Evolutionary conservation across 441 rosid species (phyloP), one percentile per base, ranked within the genome.

Genomic region (Pelargonium myrrhifolium): DNA sequence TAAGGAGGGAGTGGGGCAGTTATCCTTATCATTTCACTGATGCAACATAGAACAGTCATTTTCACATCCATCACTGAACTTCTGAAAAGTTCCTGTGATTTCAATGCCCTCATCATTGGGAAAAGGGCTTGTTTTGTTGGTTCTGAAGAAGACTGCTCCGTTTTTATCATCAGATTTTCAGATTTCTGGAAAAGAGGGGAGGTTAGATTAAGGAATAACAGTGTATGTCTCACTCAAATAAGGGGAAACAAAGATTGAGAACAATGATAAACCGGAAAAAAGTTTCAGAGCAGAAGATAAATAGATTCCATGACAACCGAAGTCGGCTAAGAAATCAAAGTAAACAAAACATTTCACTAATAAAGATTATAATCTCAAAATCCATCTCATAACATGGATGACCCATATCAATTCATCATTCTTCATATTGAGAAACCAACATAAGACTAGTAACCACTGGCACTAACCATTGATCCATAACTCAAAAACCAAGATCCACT

Each of bases 1-100:
- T 82, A 90, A 64, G 96, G 96, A 8, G 85, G 80, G 49, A 79
- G 83, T 0, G 96, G 96, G 0, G 92, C 90, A 47, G 87, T 80
- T 67, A 90, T 85, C 82, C 94, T 81, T 15, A 82, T 58, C 26
- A 88, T 75, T 75, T 88, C 86, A 58, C 75, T 81, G 51, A 90
- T 69, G 76, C 97, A 90, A 40, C 83, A 81, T 20, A 80, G 82
- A 75, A 86, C 84, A 6, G 87, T 78, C 80, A 85, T 79, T 79
- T 79, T 84, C 58, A 90, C 97, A 83, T 80, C 82, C 14, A 73
- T 66, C 77, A 85, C 83, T 26, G 85, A 66, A 75, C 83, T 85
- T 65, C 73, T 82, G 65, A 86, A 72, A 45, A 90, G 84, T 22
- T 73, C 76, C 66, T 69, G 70, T n/a, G 89, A 73, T 43, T 78